Evolutionary conservation across 2,329 filamentous ascomycete species (phyloP).

Genomic region (Fusarium falciforme): DNA sequence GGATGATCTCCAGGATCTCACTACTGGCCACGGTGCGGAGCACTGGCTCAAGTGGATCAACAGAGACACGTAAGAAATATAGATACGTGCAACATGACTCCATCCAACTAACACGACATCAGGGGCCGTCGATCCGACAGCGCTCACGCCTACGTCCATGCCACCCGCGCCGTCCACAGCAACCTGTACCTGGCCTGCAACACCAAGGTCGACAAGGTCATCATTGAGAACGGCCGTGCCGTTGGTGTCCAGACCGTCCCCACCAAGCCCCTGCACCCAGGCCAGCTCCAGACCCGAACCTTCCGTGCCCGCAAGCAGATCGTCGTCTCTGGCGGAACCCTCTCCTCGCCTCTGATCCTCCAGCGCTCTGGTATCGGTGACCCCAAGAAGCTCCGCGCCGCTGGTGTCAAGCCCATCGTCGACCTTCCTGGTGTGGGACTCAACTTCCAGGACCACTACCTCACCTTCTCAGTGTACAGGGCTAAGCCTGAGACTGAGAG

Average conservation of each 20-base stretch:
- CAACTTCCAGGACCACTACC: slow-evolving; percentile 82
- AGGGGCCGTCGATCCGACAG: slow-evolving; percentile 74
- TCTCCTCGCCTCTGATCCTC: slow-evolving; percentile 79
- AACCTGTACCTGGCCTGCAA: slow-evolving; percentile 80
- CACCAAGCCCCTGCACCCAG: slow-evolving; percentile 74
- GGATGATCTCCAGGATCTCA: slow-evolving; percentile 80
- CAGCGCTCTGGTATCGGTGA: slow-evolving; percentile 80
- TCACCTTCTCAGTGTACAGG: slow-evolving; percentile 77
- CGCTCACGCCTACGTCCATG: slow-evolving; percentile 82
- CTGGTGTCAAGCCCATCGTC: slow-evolving; percentile 75
- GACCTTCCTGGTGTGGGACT: slow-evolving; percentile 79
- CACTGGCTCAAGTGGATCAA: slow-evolving; percentile 93
- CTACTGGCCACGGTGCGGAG: slow-evolving; percentile 77
- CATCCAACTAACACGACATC: background rate
- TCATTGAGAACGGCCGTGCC: slow-evolving; percentile 77
- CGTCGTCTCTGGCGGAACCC: slow-evolving; percentile 77
- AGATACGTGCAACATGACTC: background rate
- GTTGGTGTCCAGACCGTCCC: slow-evolving; percentile 77
- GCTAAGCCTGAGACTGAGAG: slow-evolving; percentile 81
- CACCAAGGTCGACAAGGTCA: slow-evolving; percentile 82
- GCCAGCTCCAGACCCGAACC: slow-evolving; percentile 61
- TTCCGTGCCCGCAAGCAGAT: slow-evolving; percentile 80
- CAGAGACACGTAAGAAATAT: slow-evolving; percentile 51
- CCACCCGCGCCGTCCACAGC: slow-evolving; percentile 74
- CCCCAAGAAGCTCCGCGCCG: slow-evolving; percentile 75